These are phyloP conservation scores for Talaromyces stipitatus DNA, from an alignment of 495 filamentous ascomycete genomes.

Conservation along the genomic window DNA sequence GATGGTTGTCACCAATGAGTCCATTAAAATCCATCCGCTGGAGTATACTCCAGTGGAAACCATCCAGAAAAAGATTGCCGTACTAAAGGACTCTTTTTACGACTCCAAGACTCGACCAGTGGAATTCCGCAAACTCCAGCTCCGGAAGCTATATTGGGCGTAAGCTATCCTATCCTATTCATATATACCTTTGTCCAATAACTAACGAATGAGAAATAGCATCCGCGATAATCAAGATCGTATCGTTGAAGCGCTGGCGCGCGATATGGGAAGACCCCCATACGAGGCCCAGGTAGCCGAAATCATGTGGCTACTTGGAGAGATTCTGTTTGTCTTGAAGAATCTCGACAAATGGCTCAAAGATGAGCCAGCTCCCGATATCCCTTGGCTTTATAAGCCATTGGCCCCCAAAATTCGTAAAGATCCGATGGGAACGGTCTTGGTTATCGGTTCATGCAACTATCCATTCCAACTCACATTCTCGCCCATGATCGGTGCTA, in stretches of 20 bases:
- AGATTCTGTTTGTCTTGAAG: conserved; percentile 66
- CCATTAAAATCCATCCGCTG: conserved; percentile 42
- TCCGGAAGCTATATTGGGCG: conserved; percentile 92
- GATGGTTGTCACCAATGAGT: conserved; percentile 20
- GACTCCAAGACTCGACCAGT: conserved; percentile 74
- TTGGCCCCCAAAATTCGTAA: conserved; percentile 74
- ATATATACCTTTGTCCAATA: neutral
- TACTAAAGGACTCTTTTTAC: conserved; percentile 55
- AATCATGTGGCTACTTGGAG: conserved; percentile 63
- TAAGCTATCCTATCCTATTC: conserved; percentile 20
- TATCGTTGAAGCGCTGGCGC: conserved; percentile 59
- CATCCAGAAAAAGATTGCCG: conserved; percentile 53
- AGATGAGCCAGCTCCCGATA: conserved; percentile 68
- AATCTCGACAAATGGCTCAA: conserved; percentile 75
- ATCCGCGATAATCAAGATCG: conserved; percentile 66
- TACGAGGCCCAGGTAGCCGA: conserved; percentile 69
- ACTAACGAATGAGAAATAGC: conserved; percentile 16
- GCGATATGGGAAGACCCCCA: conserved; percentile 65
- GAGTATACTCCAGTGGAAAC: conserved; percentile 57
- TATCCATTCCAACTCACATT: conserved; percentile 78
- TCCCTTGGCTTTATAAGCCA: conserved; percentile 54
- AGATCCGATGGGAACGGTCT: conserved; percentile 75
- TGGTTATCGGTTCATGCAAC: conserved; percentile 94
- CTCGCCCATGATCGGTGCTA: conserved; percentile 78
- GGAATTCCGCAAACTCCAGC: conserved; percentile 73